These are phyloP conservation scores for Lunularia cruciata DNA, from an alignment of 225 moss, liverwort and hornwort species.

Conservation along the genomic window DNA sequence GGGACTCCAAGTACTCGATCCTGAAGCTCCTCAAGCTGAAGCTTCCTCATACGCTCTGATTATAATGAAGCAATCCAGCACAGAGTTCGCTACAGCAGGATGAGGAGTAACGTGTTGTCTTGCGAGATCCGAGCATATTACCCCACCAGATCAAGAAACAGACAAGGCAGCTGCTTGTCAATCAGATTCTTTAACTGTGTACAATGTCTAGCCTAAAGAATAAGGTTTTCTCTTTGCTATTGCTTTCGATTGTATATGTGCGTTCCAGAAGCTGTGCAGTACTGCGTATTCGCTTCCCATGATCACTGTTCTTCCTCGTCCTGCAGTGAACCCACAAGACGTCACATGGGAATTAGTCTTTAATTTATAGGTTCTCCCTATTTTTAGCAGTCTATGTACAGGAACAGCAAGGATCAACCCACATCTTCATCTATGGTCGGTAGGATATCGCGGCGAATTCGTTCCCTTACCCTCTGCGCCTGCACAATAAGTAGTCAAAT, in stretches of 20 bases:
- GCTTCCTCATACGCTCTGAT: too few relatives aligned
- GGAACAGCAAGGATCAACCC: not conserved
- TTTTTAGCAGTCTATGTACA: not conserved
- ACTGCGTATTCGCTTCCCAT: not conserved
- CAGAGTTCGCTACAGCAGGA: too few relatives aligned
- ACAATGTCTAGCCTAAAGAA: not conserved
- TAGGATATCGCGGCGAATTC: conserved; percentile 7
- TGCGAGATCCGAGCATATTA: too few relatives aligned
- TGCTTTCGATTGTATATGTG: not conserved
- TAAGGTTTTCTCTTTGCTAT: not conserved
- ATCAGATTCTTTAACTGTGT: conserved; percentile 5
- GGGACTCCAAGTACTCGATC: too few relatives aligned
- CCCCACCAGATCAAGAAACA: not conserved
- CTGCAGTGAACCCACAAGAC: not conserved
- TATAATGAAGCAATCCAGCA: too few relatives aligned
- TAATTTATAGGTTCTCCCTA: too few relatives aligned
- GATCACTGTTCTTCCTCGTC: conserved; percentile 7
- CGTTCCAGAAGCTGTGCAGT: not conserved
- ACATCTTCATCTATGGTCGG: conserved; percentile 9
- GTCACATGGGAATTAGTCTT: too few relatives aligned
- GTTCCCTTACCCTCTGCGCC: conserved; percentile 11
- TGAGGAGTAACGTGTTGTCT: too few relatives aligned
- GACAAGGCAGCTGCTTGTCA: not conserved
- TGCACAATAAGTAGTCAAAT: not conserved
- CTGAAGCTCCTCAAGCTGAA: too few relatives aligned